Conservation (phyloP, 352 stramenopile species). For the Pythium scleroteichum region DNA sequence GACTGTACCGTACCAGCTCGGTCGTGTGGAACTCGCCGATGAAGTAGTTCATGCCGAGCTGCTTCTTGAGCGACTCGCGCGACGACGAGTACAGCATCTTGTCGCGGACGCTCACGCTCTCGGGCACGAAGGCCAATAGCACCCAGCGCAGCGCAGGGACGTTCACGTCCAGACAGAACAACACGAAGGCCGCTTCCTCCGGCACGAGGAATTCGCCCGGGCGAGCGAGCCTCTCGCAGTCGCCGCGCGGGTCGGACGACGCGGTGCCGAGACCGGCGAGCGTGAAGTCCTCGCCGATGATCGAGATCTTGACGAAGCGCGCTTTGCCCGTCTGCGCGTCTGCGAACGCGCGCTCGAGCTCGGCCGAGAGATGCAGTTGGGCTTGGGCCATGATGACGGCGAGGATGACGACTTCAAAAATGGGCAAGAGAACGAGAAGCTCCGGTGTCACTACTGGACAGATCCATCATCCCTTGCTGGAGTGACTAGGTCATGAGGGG, state of each 20-base stretch:
- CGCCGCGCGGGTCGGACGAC: slow-evolving; percentile 39
- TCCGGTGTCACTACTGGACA: not conserved
- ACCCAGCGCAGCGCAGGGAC: slow-evolving; percentile 76
- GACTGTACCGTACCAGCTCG: slow-evolving; percentile 60
- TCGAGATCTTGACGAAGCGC: slow-evolving; percentile 68
- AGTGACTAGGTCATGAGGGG: slow-evolving; percentile 2
- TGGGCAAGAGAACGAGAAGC: slow-evolving; percentile 8
- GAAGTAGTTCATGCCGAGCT: slow-evolving; percentile 91
- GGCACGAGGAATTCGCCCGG: slow-evolving; percentile 30
- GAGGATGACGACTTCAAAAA: slow-evolving; percentile 17
- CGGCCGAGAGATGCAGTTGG: slow-evolving; percentile 53
- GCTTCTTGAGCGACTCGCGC: slow-evolving; percentile 89
- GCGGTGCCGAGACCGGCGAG: slow-evolving; percentile 42
- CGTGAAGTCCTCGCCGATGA: slow-evolving; percentile 67
- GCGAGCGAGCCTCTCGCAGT: slow-evolving; percentile 37
- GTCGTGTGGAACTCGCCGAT: slow-evolving; percentile 89
- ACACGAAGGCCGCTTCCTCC: slow-evolving; percentile 64
- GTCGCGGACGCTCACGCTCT: slow-evolving; percentile 77
- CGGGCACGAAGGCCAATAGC: slow-evolving; percentile 77
- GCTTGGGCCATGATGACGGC: slow-evolving; percentile 55
- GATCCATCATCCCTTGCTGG: not conserved
- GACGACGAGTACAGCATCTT: slow-evolving; percentile 93
- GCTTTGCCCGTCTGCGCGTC: slow-evolving; percentile 68
- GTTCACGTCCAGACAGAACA: slow-evolving; percentile 77
- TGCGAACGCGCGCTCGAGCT: slow-evolving; percentile 71